Percentiles rank a stretch among this genome's conserved stretches.
Conservation (phyloP, 768 basidiomycete species). For the Suillus subalutaceus region DNA sequence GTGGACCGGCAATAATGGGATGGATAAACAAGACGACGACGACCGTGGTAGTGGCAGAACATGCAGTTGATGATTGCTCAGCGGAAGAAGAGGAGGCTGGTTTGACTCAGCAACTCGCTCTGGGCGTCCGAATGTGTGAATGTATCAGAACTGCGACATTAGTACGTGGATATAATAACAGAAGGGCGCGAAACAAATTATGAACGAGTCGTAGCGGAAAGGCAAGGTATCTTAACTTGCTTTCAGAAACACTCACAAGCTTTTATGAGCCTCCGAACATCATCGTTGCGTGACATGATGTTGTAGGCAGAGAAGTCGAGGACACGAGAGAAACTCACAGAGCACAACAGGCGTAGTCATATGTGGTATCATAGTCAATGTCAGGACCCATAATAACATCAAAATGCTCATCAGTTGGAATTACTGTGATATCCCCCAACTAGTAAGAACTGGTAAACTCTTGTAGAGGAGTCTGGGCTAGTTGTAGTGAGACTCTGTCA, state of each 20-base stretch:
- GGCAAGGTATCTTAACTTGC: background rate
- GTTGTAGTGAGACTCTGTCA: background rate
- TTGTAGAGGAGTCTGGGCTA: too few species aligned
- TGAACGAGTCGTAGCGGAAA: too few species aligned
- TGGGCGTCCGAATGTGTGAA: background rate
- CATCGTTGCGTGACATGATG: background rate
- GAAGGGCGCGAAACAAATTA: background rate
- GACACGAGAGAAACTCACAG: background rate
- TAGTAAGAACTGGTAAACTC: background rate
- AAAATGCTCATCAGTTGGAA: background rate
- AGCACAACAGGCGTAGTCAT: background rate
- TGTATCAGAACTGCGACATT: background rate
- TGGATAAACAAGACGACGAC: background rate
- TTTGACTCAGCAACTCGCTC: background rate
- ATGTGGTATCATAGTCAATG: background rate
- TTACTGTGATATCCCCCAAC: background rate
- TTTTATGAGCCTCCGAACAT: background rate
- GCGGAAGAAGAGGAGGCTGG: background rate
- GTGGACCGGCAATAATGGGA: background rate
- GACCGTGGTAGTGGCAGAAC: background rate
- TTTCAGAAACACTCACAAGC: background rate
- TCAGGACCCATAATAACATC: background rate
- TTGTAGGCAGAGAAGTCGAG: background rate
- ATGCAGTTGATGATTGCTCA: background rate
- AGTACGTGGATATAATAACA: background rate